Evolutionary conservation across 2,329 filamentous ascomycete species (phyloP), one percentile per base, ranked within the genome.

Genomic region (Fusarium agapanthi): DNA sequence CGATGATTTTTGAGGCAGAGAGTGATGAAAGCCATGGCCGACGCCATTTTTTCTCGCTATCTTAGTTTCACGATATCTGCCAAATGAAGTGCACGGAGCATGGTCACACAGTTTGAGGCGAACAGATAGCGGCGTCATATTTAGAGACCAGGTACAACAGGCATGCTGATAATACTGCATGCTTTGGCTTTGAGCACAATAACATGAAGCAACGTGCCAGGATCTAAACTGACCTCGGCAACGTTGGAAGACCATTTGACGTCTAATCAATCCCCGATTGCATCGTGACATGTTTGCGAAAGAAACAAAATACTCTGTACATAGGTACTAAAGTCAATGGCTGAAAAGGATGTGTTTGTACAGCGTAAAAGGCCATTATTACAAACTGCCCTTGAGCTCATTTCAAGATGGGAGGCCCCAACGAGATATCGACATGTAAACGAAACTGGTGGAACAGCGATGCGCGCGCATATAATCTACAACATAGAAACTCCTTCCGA

Each of bases 391-490:
- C 18, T 30, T 30, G 9, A 24, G 32, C 30, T 34, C 34, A 59
- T 38, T 26, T 20, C 28, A 28, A 30, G 8, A 30, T 59, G 24
- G 18, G 22, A 32, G 28, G 20, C 15, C 28, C 20, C 24, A n/a
- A 40, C 15, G n/a, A 37, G n/a, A 20, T 24, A 22, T 24, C 18
- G 24, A 37, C 14, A 57, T 12, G 41, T 26, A 13, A 59, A 43
- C 14, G 30, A 32, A 51, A 62, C 43, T 22, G 44, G 53, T 34
- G 30, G 24, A 35, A 57, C 35, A 67, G 58, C 53, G 56, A 56
- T 22, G 53, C 48, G 45, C 40, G 56, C 60, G 34, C 67, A 28
- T 44, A 47, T 43, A 60, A 56, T 69, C 55, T 72, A 71, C 40
- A 60, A 51, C 56, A 55, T 41, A 15, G 18, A 35, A 58, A 22